Evolutionary conservation across 202 grass and related monocot species (phyloP), one percentile per base, ranked within the genome.

Genomic region (Carex sylvatica): DNA sequence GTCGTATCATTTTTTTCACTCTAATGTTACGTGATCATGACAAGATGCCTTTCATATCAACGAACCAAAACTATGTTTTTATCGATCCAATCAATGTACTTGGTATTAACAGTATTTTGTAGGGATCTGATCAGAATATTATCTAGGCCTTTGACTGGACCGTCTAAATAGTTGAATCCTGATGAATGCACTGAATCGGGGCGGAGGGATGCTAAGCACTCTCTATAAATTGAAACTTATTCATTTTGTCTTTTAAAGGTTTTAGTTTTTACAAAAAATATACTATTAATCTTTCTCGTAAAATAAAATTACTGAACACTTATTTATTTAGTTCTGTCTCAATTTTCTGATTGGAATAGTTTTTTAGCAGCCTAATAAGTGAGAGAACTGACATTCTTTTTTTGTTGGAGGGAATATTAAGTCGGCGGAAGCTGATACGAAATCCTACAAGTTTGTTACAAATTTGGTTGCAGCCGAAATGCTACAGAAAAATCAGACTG

Each of bases 401-500:
- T n/a, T 22, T 9, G 36, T 7, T 63, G 12, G 9, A 63, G 23
- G 11, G 23, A 3, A 11, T 26, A 18, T 23, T 10, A 11, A 13
- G 61, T 63, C 61, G 3, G 63, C n/a, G 15, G 63, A 65, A 33
- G 28, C 63, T 30, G 63, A 33, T 33, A 33, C 3, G 31, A 12
- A 3, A 14, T 36, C 24, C 30, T 4, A 14, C 23, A 33, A 55
- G 33, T 4, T 56, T 56, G 72, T 26, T 76, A 76, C 72, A 76
- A 76, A 54, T n/a, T 56, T 76, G 72, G 72, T 30, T 56, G 51
- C 51, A 76, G 72, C 26, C 26, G 72, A n/a, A 33, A 76, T 56
- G 72, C 51, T 76, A 76, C 72, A 76, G 51, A 74, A 23, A 55
- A 13, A 71, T 71, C 68, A 23, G 68, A 71, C 38, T 71, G 68